Base-by-base conservation (phyloP, 768 basidiomycete genomes). In the Russula lepida region DNA sequence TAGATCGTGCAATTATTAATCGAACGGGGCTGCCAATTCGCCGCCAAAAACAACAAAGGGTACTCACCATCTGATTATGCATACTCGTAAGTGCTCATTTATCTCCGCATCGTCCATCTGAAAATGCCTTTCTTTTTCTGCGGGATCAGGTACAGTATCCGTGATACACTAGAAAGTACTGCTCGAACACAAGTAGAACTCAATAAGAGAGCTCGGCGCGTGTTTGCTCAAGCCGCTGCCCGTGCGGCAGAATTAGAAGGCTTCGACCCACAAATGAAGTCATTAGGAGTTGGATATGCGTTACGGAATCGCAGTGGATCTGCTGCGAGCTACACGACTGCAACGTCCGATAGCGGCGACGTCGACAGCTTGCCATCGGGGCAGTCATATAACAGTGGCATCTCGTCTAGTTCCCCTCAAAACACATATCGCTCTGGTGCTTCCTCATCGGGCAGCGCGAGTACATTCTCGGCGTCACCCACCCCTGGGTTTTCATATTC, bases 41-140 rank as follows among this genome's bases (percentile, higher is more conserved):
- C 82, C 28, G 86, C 85, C 23, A 82, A 87, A 64, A 98, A 98
- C 71, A 92, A 93, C 62, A 84, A 91, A 63, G 93, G 93, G 0
- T 97, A 93, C 71, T 91, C 89, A 11, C 87, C 95, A 11, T 85
- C 86, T 0, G 95, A 98, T 74, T 97, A 95, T 72, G 92, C 94
- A 17, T 97, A 91, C 71, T 90, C 89, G 83, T 89, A 69, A 62
- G 86, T 79, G 37, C 48, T 57, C 44, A 58, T 27, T 15, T 41
- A 13, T 21, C 56, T 41, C 44, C 23, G 33, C 19, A 19, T 58
- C 19, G 15, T 55, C 58, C 21, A 54, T 46, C 65, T 66, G 65
- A 68, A 61, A 68, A 67, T 60, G 46, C 32, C 13, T 49, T 43
- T 51, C 17, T 55, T 55, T 66, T 43, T 52, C 17, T 58, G 55